Evolutionary conservation across 1,284 basidiomycete species (phyloP).

Genomic region (Trichosporon sp.): DNA sequence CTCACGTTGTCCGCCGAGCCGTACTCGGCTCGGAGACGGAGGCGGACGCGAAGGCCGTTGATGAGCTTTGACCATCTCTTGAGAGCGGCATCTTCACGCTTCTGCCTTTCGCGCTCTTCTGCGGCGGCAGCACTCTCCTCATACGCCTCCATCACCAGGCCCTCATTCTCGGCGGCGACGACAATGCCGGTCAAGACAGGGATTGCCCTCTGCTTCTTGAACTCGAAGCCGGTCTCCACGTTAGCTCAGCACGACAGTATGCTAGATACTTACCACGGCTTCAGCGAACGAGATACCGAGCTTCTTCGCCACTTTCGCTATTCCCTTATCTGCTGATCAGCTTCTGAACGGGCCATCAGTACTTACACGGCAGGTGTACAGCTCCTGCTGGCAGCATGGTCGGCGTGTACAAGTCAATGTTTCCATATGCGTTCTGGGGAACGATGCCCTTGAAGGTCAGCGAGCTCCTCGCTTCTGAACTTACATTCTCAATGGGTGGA

Average conservation of each 20-base stretch:
- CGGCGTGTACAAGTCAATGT: conserved; percentile 91
- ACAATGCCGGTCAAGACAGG: conserved; percentile 85
- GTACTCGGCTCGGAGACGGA: conserved; percentile 77
- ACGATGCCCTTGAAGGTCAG: conserved; percentile 67
- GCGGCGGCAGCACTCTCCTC: conserved; percentile 72
- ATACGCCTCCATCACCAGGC: conserved; percentile 75
- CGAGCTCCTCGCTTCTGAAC: too few species aligned
- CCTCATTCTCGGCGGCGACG: conserved; percentile 73
- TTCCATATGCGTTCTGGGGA: conserved; percentile 93
- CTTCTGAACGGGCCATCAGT: not conserved
- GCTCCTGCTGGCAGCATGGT: conserved; percentile 89
- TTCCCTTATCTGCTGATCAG: conserved; percentile 63
- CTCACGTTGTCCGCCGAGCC: conserved; percentile 48
- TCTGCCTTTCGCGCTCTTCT: conserved; percentile 67
- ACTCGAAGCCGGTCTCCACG: conserved; percentile 82
- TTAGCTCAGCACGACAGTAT: conserved; percentile 6
- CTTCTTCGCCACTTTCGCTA: conserved; percentile 74
- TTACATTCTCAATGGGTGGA: conserved; percentile 72
- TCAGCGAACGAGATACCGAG: conserved; percentile 87
- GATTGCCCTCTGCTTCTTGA: conserved; percentile 76
- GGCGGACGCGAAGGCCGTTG: conserved; percentile 77
- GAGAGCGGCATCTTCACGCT: conserved; percentile 71
- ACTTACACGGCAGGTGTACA: conserved; percentile 79
- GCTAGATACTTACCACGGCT: conserved; percentile 57
- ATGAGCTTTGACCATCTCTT: conserved; percentile 86